Evolutionary conservation across 2,329 filamentous ascomycete genomes (phyloP).

Genomic region (Ophiostoma piceae): DNA sequence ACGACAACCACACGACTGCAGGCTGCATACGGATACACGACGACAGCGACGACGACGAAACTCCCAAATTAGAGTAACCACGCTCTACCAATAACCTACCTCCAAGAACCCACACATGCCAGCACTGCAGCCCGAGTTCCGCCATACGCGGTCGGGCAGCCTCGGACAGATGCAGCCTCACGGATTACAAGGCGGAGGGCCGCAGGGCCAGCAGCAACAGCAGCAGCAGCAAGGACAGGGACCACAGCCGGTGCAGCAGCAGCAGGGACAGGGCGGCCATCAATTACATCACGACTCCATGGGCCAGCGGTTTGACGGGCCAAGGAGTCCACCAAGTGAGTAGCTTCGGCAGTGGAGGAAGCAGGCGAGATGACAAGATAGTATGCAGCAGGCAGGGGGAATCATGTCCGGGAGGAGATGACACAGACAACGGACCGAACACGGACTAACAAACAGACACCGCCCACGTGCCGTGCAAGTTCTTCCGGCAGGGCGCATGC

Average conservation of each 20-base stretch:
- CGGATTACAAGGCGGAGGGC: constrained; percentile 14
- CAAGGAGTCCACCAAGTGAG: constrained; percentile 59
- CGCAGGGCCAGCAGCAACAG: constrained; percentile 4
- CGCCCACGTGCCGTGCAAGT: constrained; percentile 97
- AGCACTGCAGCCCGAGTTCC: constrained; percentile 17
- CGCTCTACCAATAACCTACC: not conserved
- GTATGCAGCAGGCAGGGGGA: not conserved
- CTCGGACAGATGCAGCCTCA: constrained; percentile 11
- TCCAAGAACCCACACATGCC: not conserved
- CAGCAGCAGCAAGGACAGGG: constrained; percentile 8
- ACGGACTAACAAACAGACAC: constrained; percentile 58
- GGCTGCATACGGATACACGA: no score
- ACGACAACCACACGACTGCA: not conserved
- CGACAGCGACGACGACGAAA: not conserved
- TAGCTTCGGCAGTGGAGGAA: constrained; percentile 26
- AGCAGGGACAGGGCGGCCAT: not conserved
- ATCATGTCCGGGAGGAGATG: no score
- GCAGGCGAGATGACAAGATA: not conserved
- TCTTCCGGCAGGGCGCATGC: constrained; percentile 93
- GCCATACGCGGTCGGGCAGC: constrained; percentile 23
- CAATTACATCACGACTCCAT: constrained; percentile 25
- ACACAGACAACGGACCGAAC: no score
- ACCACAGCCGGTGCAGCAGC: not conserved
- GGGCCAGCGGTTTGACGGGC: constrained; percentile 50
- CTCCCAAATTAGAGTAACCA: not conserved